These are phyloP conservation scores for Friedmanniomyces simplex DNA, from an alignment of 495 filamentous ascomycete genomes.

Conservation along the genomic window DNA sequence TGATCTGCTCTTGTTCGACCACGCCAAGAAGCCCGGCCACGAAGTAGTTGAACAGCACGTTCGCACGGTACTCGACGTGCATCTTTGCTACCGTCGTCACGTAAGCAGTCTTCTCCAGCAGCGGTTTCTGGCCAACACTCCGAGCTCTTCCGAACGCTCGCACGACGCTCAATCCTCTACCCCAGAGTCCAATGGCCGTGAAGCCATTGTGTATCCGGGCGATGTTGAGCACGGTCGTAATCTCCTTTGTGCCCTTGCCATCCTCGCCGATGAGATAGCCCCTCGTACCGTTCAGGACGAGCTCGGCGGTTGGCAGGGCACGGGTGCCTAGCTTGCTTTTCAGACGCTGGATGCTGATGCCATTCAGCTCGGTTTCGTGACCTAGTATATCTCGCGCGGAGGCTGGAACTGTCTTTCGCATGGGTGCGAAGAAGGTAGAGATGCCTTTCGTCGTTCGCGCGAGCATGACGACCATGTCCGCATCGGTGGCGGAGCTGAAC, in stretches of 20 bases:
- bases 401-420: conserved; percentile 35
- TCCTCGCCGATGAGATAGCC: conserved; percentile 53
- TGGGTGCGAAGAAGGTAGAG: conserved; percentile 58
- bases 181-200: conserved; percentile 45
- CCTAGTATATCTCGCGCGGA: conserved; percentile 2
- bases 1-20: conserved; percentile 31
- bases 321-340: conserved; percentile 63
- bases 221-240: conserved; percentile 57
- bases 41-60: conserved; percentile 52
- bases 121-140: conserved; percentile 37
- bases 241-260: conserved; percentile 55
- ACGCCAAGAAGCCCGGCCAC: conserved; percentile 47
- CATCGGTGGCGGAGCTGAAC: conserved; percentile 66
- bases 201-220: conserved; percentile 56
- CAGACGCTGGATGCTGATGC: conserved; percentile 53
- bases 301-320: conserved; percentile 57
- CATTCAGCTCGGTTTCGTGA: conserved; percentile 46
- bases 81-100: conserved; percentile 48
- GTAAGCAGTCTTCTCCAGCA: conserved; percentile 50
- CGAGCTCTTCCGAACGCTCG: conserved; percentile 48
- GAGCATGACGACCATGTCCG: conserved; percentile 55
- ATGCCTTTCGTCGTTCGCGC: conserved; percentile 47
- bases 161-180: conserved; percentile 50
- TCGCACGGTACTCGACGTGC: conserved; percentile 43
- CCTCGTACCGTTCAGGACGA: conserved; percentile 50